Evolutionary conservation across 1,139 yeast genomes (phyloP).

Genomic region (Blastobotrys proliferans): DNA sequence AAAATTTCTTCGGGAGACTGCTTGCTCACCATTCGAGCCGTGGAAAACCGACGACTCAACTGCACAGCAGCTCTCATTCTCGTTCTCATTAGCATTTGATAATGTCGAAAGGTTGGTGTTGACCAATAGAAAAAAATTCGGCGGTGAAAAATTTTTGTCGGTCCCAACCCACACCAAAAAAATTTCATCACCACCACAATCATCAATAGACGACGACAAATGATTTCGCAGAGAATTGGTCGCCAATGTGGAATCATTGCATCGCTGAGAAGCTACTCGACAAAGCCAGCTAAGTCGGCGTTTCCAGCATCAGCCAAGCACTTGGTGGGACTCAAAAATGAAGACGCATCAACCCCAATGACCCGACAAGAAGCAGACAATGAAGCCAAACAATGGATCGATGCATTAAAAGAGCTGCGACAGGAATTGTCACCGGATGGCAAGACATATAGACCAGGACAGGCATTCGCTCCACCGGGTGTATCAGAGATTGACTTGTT

Average conservation of each 20-base stretch:
- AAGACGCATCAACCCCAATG: conserved; percentile 14
- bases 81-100: neutral
- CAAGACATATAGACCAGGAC: conserved; percentile 28
- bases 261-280: neutral
- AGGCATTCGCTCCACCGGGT: conserved; percentile 33
- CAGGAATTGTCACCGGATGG: conserved; percentile 36
- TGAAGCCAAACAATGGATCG: conserved; percentile 64
- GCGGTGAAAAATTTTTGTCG: neutral
- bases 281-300: neutral
- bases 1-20: conserved; percentile 28
- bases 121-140: neutral
- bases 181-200: too few species aligned
- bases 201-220: too few species aligned
- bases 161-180: neutral
- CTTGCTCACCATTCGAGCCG: neutral
- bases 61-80: neutral
- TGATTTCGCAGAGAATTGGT: too few species aligned
- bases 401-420: conserved; percentile 55
- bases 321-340: conserved; percentile 21
- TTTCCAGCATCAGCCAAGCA: conserved; percentile 19
- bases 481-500: conserved; percentile 25
- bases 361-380: conserved; percentile 38
- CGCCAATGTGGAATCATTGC: too few species aligned
- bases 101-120: neutral
- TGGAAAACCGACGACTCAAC: conserved; percentile 2